Base-by-base conservation (phyloP, 345 rosid species). In the Citrus cavaleriei region DNA sequence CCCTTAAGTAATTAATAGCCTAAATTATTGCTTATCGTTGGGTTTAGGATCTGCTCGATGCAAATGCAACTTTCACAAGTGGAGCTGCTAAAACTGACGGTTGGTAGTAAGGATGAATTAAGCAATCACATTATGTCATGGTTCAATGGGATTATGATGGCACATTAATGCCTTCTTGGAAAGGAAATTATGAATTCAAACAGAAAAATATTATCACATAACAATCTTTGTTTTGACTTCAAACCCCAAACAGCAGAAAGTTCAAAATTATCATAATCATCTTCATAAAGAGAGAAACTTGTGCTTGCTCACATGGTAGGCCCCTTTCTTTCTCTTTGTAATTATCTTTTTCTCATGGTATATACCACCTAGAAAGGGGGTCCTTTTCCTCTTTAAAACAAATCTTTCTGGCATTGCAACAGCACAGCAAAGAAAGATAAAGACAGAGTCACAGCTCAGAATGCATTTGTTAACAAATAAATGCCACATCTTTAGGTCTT, bases 221-320 rank as follows among this genome's bases (percentile, higher is more conserved):
- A 55, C 46, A 69, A 64, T 37, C 61, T 68, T 63, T 71, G 66
- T 70, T 80, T 85, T 80, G 85, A 85, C 79, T 85, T 78, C 70
- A 49, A 24, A 42, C 55, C 60, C 27, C 37, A 32, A 60, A 30
- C 72, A 58, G 64, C 83, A 49, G 58, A 78, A 65, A 65, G 64
- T n/a, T 69, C 83, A 37, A 70, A 78, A 70, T 63, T 14, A 76
- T 66, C 67, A 81, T 79, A 35, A 77, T 49, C 69, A 27, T 65
- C 77, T 59, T 60, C 77, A 55, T 12, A n/a, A 55, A 37, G 70
- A 78, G 27, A 35, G 3, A 78, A 62, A 69, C 6, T 34, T 19
- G 58, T 2, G 13, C 71, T 46, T 40, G 8, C 35, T 68, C 87
- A 84, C 87, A n/a, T 81, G 87, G 87, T 84, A 62, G 84, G 84